Conservation (phyloP, 257 asterid genomes). For the Misopates orontium region DNA sequence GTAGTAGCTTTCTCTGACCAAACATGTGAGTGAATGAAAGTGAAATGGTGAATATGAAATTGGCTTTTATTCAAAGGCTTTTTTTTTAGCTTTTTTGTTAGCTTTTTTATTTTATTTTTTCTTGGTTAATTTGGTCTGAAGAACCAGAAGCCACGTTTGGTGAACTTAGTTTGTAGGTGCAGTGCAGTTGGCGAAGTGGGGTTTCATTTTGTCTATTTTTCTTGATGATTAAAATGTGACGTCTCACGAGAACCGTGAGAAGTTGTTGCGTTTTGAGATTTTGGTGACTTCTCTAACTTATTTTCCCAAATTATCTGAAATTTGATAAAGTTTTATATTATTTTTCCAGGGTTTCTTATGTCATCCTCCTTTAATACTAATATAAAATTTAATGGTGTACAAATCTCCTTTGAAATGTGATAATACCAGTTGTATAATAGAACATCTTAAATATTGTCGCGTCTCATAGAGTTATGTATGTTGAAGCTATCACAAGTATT, state of each 20-base stretch:
- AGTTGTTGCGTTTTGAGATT: background rate
- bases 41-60: conserved; percentile 20
- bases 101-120: background rate
- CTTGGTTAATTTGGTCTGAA: background rate
- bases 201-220: background rate
- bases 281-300: too few species aligned
- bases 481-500: too few species aligned
- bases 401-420: too few species aligned
- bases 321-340: too few species aligned
- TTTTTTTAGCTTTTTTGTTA: background rate
- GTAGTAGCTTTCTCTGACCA: conserved; percentile 42
- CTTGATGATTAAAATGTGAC: conserved; percentile 4
- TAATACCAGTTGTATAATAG: too few species aligned
- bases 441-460: too few species aligned
- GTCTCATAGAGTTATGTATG: too few species aligned
- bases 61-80: background rate
- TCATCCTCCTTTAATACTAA: too few species aligned
- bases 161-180: background rate
- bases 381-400: too few species aligned
- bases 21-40: conserved; percentile 37
- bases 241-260: conserved; percentile 10
- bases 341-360: too few species aligned
- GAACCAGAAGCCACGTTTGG: background rate
- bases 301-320: too few species aligned
- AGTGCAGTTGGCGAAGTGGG: conserved; percentile 13